Evolutionary conservation across 225 moss, liverwort and hornwort genomes (phyloP).

Genomic region (Physcomitrium patens): DNA sequence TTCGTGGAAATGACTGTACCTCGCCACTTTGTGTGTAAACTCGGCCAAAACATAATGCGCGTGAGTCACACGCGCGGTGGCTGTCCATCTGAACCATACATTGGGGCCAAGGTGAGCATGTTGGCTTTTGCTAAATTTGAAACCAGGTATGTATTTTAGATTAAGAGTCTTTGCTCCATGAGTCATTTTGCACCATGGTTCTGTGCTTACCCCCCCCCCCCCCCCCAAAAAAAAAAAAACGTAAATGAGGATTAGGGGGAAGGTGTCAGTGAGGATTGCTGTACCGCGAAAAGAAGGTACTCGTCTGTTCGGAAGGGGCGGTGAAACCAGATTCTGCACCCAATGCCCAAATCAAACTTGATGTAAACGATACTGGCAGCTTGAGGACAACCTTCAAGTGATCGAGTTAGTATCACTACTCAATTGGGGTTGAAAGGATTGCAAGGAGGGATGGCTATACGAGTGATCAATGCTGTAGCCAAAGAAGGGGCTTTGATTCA

Average conservation of each 20-base stretch:
- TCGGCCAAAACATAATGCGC: slow-evolving; percentile 59
- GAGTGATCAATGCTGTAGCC: slow-evolving; percentile 71
- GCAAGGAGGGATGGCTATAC: slow-evolving; percentile 34
- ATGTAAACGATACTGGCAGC: background rate
- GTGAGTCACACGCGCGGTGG: slow-evolving; percentile 54
- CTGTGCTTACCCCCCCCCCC: too few relatives aligned
- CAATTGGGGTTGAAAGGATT: background rate
- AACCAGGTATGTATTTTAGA: background rate
- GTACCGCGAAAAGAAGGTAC: slow-evolving; percentile 79
- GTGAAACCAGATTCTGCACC: slow-evolving; percentile 85
- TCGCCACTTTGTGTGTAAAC: slow-evolving; percentile 66
- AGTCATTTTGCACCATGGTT: too few relatives aligned
- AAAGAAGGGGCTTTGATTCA: slow-evolving; percentile 29
- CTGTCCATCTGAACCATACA: slow-evolving; percentile 60
- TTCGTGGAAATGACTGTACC: slow-evolving; percentile 43
- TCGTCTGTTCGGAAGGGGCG: slow-evolving; percentile 69
- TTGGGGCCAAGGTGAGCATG: slow-evolving; percentile 1
- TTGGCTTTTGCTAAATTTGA: slow-evolving; percentile 5
- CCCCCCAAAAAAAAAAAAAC: too few relatives aligned
- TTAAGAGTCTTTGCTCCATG: background rate
- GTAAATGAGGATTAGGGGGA: background rate
- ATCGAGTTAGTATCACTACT: background rate
- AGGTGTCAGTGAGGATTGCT: slow-evolving; percentile 3
- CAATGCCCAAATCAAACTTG: slow-evolving; percentile 18
- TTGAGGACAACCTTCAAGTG: background rate